Evolutionary conservation across 225 moss, liverwort and hornwort genomes (phyloP).

Genomic region (Sphagnum tenellum): DNA sequence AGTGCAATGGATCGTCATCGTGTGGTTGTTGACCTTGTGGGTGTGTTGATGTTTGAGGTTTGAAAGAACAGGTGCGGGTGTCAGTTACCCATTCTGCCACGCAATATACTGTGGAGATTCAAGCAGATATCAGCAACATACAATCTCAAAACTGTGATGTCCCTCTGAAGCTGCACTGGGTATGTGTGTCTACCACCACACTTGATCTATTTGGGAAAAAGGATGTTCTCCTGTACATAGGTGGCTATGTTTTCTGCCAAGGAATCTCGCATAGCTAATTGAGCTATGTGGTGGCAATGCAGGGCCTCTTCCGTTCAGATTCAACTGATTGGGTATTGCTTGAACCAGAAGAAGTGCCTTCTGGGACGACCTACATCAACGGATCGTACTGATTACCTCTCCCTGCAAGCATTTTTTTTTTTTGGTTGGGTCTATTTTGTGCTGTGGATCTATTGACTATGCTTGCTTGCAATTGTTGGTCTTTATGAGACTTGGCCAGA

Average conservation of each 20-base stretch:
- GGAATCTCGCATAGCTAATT: background rate
- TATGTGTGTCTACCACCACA: conserved; percentile 3
- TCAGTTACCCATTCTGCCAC: conserved; percentile 15
- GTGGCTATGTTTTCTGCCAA: too few species aligned
- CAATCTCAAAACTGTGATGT: conserved; percentile 2
- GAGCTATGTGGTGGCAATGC: conserved; percentile 13
- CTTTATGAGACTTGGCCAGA: background rate
- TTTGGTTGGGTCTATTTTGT: background rate
- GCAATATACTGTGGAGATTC: conserved; percentile 25
- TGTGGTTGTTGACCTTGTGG: background rate
- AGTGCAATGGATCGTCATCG: background rate
- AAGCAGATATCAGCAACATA: conserved; percentile 13
- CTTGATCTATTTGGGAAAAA: background rate
- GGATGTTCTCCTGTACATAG: too few species aligned
- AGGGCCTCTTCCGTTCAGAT: conserved; percentile 78
- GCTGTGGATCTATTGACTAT: background rate
- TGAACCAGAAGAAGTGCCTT: conserved; percentile 53
- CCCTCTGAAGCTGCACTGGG: conserved; percentile 49
- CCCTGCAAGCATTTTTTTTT: background rate
- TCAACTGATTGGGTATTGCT: conserved; percentile 77
- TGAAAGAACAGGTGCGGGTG: conserved; percentile 31
- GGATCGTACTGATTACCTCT: conserved; percentile 54
- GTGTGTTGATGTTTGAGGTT: background rate
- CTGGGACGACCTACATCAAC: conserved; percentile 50
- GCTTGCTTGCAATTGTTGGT: background rate